Evolutionary conservation across 805 yeast species (phyloP).

Genomic region (Teunomyces pallodes): DNA sequence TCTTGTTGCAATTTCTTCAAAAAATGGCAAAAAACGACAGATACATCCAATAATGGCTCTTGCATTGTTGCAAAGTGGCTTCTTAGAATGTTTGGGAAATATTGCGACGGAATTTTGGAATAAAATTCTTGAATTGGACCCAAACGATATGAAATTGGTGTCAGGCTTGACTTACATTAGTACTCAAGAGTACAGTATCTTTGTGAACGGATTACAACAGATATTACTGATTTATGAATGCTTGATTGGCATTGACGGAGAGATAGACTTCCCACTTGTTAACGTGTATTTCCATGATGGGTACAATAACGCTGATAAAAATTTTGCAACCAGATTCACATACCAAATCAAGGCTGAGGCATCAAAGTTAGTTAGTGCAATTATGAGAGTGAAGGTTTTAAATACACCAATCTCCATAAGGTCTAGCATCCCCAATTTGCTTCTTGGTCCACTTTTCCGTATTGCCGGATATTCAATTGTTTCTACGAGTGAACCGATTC

Average conservation of each 20-base stretch:
- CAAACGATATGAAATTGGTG: constrained; percentile 15
- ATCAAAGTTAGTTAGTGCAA: neutral
- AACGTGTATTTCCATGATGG: neutral
- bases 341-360: neutral
- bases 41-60: constrained; percentile 42
- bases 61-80: constrained; percentile 51
- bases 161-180: constrained; percentile 35
- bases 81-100: constrained; percentile 35
- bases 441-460: neutral
- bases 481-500: neutral
- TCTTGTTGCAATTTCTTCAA: constrained; percentile 24
- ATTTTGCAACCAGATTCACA: neutral
- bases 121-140: constrained; percentile 14
- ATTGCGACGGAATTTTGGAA: constrained; percentile 21
- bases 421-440: neutral
- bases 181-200: constrained; percentile 32
- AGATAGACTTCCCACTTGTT: neutral
- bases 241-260: constrained; percentile 34
- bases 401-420: neutral
- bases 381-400: neutral
- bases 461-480: neutral
- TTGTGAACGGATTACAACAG: constrained; percentile 42
- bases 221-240: constrained; percentile 45
- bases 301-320: neutral
- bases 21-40: constrained; percentile 21